Evolutionary conservation across 352 stramenopile species (phyloP), one percentile per base, ranked within the genome.

Genomic region (Globisporangium takayamanum): DNA sequence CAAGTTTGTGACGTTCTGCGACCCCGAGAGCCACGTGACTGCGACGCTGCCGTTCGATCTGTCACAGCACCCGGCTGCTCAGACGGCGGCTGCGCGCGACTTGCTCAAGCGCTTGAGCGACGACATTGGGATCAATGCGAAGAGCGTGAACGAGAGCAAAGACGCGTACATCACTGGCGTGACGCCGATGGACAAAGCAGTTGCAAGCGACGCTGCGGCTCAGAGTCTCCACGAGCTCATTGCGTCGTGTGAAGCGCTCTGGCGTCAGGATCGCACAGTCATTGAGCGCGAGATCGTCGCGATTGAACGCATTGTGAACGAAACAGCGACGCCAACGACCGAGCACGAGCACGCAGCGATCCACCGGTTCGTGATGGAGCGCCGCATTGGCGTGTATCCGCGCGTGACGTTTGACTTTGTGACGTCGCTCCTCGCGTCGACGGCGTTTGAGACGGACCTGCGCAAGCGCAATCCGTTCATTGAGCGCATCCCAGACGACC

Each of bases 31-130:
- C 0, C 63, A 80, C 55, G 57, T 88, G 6, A 53, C 60, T 3
- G 22, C 64, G 15, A 67, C 62, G 14, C 68, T 99, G 12, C 95
- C 96, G 37, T 99, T 99, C 65, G 86, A 98, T 55, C 66, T 99
- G 30, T 89, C 79, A 0, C 66, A 75, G 14, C 95, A 97, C 39
- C 92, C 78, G 53, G 89, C 68, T 45, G 92, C 87, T 16, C 88
- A 97, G 64, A 98, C 92, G 20, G 89, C 95, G 47, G 97, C 95
- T 52, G 97, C 94, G 7, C 92, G 97, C 68, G 92, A 97, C 62
- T 87, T 98, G 42, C 84, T 98, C 22, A 87, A 94, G 57, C 79
- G 96, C 25, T 84, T 99, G 4, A 67, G 66, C 5, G 88, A 97
- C 41, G 96, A 99, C 63, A 94, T 98, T 49, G 74, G 81, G n/a